phyloP scores from a whole-genome alignment of 108 stramenopile genomes.

The Craspedostauros australis region DNA sequence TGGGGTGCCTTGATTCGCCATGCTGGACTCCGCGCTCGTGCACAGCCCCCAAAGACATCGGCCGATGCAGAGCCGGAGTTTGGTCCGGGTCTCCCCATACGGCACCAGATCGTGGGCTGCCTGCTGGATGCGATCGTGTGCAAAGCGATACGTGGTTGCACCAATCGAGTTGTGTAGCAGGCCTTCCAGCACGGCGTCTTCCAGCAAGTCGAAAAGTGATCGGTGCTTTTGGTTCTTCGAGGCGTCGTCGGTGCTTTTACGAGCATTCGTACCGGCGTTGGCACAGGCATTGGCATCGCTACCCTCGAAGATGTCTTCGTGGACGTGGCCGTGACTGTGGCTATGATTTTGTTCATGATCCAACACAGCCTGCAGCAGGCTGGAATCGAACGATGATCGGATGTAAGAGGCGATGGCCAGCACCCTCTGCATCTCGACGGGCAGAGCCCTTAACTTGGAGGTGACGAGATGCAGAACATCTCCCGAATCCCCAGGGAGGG shows the following conservation, averaged over 20 bases:
- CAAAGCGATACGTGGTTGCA: conserved; percentile 25
- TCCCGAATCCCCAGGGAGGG: too few relatives aligned
- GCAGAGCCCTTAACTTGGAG: conserved; percentile 28
- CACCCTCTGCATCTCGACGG: conserved; percentile 29
- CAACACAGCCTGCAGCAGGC: conserved; percentile 14
- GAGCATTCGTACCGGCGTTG: too few relatives aligned
- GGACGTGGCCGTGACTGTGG: too few relatives aligned
- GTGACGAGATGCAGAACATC: conserved; percentile 29
- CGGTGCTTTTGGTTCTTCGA: conserved; percentile 5
- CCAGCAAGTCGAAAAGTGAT: too few relatives aligned
- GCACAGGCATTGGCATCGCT: too few relatives aligned
- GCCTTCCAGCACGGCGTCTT: conserved; percentile 20
- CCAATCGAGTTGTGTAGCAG: conserved; percentile 12
- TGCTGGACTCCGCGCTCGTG: too few relatives aligned
- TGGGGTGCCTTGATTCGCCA: too few relatives aligned
- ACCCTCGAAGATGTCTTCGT: too few relatives aligned
- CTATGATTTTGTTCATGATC: too few relatives aligned
- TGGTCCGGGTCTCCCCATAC: conserved; percentile 11
- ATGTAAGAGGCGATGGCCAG: conserved; percentile 41
- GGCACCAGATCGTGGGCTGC: conserved; percentile 41
- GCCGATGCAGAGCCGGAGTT: conserved; percentile 38
- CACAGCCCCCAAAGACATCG: too few relatives aligned
- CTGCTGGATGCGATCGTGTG: conserved; percentile 50
- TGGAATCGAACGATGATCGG: conserved; percentile 30
- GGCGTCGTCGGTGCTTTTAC: conserved; percentile 12